Base-by-base conservation (phyloP, 2,329 filamentous ascomycete species). In the Apiospora pterosperma region DNA sequence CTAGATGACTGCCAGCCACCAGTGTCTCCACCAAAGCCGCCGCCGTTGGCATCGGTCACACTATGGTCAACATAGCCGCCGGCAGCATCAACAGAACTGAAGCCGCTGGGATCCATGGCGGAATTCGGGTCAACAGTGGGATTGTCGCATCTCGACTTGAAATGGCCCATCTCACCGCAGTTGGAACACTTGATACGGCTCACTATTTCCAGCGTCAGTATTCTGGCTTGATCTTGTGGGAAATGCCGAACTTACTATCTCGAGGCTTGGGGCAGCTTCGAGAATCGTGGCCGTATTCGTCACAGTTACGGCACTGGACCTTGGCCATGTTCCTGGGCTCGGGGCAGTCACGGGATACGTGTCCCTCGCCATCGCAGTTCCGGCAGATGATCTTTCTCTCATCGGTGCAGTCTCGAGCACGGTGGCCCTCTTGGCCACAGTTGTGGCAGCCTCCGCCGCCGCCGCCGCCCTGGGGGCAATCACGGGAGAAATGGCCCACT, bases 371-470 rank as follows among this genome's bases (percentile, higher is more conserved):
- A 19, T 85, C 80, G 67, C 89, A 91, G 74, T 85, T 79, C 67
- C 84, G 85, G 77, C 90, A 92, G 11, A 78, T 84, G 69, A 78
- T 75, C 71, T 80, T 80, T 48, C 76, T 77, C 58, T 77, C 78
- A 67, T 83, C 78, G 34, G 81, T 75, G 65, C 86, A 88, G 4
- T 86, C 83, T 21, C 78, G 79, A 67, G 79, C 75, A 52, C 81
- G 79, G 67, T 91, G 88, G 5, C 88, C 89, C 62, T 88, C 85
- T 44, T 84, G 75, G 23, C 87, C 88, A 69, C 89, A 91, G 76
- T 91, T 91, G 71, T 82, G 81, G 74, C 86, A 88, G 34, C 75
- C 80, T 73, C 82, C 71, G 68, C 81, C 80, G 73, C 83, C 79
- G 65, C 85, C 82, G 5, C 48, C 48, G 19, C 84, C 88, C 74